Conservation (phyloP, 441 rosid species). For the Populus hybrid region DNA sequence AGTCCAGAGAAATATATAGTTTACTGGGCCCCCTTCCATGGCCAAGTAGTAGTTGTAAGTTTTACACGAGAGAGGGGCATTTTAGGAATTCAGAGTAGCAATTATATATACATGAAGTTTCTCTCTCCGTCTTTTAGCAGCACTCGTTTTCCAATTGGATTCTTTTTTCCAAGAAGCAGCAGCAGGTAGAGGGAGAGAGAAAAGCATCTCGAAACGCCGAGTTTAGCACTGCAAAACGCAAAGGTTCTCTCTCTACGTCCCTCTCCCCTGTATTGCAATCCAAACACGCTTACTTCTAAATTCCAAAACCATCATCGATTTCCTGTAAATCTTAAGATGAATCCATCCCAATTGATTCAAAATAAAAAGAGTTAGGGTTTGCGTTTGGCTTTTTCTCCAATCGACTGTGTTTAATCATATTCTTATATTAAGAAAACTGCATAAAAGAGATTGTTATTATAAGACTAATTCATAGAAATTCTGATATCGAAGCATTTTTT, state of each 20-base stretch:
- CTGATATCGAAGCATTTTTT: neutral
- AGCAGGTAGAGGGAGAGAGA: neutral
- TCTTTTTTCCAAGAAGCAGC: neutral
- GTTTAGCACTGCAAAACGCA: neutral
- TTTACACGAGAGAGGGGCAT: neutral
- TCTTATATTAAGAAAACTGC: neutral
- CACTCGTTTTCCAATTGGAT: neutral
- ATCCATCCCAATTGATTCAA: neutral
- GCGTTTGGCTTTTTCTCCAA: neutral
- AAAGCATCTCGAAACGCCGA: neutral
- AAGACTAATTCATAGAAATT: neutral
- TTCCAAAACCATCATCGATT: neutral
- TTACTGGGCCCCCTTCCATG: neutral
- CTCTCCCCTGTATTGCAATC: neutral
- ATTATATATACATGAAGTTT: neutral
- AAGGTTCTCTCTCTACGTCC: neutral
- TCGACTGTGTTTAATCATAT: neutral
- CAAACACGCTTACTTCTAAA: no score
- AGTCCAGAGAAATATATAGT: neutral
- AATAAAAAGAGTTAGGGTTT: neutral
- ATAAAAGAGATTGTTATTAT: neutral
- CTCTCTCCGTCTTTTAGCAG: neutral
- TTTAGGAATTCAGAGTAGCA: neutral
- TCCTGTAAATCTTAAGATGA: neutral
- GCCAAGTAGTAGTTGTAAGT: neutral